Base-by-base conservation (phyloP, 306 rosid genomes). In the Mucuna pruriens region DNA sequence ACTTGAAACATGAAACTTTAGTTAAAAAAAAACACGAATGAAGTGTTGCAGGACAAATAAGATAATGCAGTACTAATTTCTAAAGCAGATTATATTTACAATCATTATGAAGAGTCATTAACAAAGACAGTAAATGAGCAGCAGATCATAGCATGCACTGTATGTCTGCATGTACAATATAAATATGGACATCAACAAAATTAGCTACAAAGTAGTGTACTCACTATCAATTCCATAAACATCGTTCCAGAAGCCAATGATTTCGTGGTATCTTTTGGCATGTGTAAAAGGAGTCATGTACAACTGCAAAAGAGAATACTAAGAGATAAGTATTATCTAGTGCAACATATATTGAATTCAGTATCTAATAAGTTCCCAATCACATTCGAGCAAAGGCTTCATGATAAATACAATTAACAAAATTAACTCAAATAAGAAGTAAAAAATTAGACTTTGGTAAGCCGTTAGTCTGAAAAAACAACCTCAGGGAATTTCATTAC, bases 161-260 rank as follows among this genome's bases (percentile, higher is more conserved):
- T 38, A 4, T 38, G 40, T 38, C 40, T 38, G 40, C 5, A 38
- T 38, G 45, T 40, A 40, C 45, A 40, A 7, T 8, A 40, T 7
- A 40, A 40, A 40, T 40, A 40, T 40, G 45, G 45, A 40, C 45
- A 40, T 8, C 45, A 0, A 7, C 51, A 58, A 6, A 26, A 31
- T 19, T 11, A 51, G 25, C 9, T 39, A 15, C 10, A 4, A 1
- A 34, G 74, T 22, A 63, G 66, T 55, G 72, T 23, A 87, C 97
- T 89, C 80, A 91, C 97, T 92, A 83, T 92, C 94, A 83, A 92
- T 88, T 79, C 97, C 95, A 85, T 92, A 91, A 48, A 91, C 95
- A 80, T 89, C 88, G 84, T 90, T 94, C 95, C 97, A 91, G 81
- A 92, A 92, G 73, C 89, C 94, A 67, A 91, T 81, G 86, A 92